Evolutionary conservation across 192 early-diverging fungal species (phyloP), one percentile per base, ranked within the genome.

Genomic region (Diversispora epigaea): DNA sequence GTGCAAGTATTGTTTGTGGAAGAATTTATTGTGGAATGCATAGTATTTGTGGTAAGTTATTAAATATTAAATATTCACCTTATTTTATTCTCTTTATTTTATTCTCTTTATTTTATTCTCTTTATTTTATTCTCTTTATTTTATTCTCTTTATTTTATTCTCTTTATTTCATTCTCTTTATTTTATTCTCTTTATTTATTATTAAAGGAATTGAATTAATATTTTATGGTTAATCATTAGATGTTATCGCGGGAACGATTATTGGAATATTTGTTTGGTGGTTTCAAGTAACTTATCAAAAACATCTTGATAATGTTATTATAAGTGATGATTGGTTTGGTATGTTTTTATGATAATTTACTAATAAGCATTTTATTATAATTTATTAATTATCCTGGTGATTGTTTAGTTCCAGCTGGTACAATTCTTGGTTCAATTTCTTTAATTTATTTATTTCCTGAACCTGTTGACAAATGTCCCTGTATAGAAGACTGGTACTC

Each of bases 11-110:
- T 44, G 85, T 89, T 6, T 73, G 88, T 77, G 91, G 92, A 21
- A 84, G 95, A 39, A 80, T 97, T 9, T 91, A 95, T 76, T 94
- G 91, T 76, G 95, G 94, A 4, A 92, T 97, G 88, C 95, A 97
- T 83, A 90, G 89, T 4, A 80, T 94, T 49, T 85, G 92, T 25
- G 68, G 68, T 69, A 69, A 32, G 15, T 69, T 32, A n/a, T 32
- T 22, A 52, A 68, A 21, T 25, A 54, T 14, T 52, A 8, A 69
- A 50, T 64, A 43, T 39, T 43, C 11, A 64, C 4, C 11, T 60
- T 9, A 32, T 32, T 32, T 32, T 32, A 32, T 32, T 32, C 25
- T 32, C 25, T 32, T 32, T 32, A 32, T 32, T 32, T 32, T 32
- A 32, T 32, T 32, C 25, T 32, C 0, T 32, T 32, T 32, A 32